phyloP scores from a whole-genome alignment of 495 filamentous ascomycete species.

The Annulohypoxylon stygium region DNA sequence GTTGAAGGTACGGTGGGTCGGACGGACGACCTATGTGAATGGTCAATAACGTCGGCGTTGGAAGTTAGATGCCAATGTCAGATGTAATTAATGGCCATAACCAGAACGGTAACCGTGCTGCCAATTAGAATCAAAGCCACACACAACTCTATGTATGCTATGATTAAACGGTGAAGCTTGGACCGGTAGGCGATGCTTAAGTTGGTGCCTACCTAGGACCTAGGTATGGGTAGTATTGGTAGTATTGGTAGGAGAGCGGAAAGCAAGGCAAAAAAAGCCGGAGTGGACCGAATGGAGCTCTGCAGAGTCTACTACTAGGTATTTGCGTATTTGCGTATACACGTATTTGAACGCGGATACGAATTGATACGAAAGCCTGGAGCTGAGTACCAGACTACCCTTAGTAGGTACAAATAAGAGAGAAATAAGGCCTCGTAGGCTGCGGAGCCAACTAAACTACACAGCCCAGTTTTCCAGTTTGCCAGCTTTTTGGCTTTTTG shows the following conservation, averaged over 20 bases:
- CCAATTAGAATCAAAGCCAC: conserved; percentile 22
- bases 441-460: conserved; percentile 32
- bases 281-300: conserved; percentile 18
- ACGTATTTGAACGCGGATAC: conserved; percentile 9
- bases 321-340: background rate
- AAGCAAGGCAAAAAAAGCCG: conserved; percentile 18
- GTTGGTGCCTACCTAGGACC: too few relatives aligned
- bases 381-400: too few relatives aligned
- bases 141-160: conserved; percentile 6
- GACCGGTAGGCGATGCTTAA: conserved; percentile 11
- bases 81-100: conserved; percentile 18
- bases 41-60: conserved; percentile 30
- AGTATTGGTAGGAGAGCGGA: conserved; percentile 9
- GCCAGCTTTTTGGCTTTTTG: conserved; percentile 10
- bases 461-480: background rate
- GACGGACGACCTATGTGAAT: conserved; percentile 32
- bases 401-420: background rate
- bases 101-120: background rate
- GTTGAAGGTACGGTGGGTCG: conserved; percentile 70
- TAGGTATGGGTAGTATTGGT: background rate
- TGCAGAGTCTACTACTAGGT: too few relatives aligned
- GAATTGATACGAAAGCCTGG: conserved; percentile 30
- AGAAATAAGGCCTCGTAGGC: conserved; percentile 13
- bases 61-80: conserved; percentile 6
- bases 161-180: conserved; percentile 34